Conservation (phyloP, 2,329 filamentous ascomycete species). For the Zasmidium cellare region DNA sequence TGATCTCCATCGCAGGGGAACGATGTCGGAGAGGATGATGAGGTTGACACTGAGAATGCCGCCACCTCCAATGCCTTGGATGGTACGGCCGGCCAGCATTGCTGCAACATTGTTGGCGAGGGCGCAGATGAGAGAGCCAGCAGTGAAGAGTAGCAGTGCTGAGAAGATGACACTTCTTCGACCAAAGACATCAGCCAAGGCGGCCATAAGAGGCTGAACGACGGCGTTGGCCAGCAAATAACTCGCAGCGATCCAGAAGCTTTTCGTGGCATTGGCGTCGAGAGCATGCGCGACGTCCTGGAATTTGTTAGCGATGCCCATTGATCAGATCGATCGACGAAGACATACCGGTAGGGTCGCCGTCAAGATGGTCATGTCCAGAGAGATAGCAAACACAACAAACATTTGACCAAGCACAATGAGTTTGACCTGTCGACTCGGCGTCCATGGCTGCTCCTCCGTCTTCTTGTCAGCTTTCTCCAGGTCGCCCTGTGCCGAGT, state of each 20-base stretch:
- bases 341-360: conserved; percentile 45
- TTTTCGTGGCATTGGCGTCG: conserved; percentile 37
- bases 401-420: conserved; percentile 45
- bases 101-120: conserved; percentile 38
- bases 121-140: conserved; percentile 48
- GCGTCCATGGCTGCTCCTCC: conserved; percentile 34
- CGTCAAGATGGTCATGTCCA: conserved; percentile 52
- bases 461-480: conserved; percentile 4
- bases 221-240: conserved; percentile 49
- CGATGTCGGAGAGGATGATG: conserved; percentile 45
- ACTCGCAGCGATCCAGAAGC: conserved; percentile 53
- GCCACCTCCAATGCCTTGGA: conserved; percentile 51
- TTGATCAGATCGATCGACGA: neutral
- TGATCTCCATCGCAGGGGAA: conserved; percentile 28
- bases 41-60: conserved; percentile 45
- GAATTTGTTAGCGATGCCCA: conserved; percentile 13
- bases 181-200: conserved; percentile 50
- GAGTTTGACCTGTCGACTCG: conserved; percentile 42
- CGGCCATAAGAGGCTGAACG: conserved; percentile 45
- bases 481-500: neutral
- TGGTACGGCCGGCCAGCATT: conserved; percentile 44
- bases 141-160: conserved; percentile 47
- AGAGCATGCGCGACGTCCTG: conserved; percentile 38
- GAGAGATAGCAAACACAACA: conserved; percentile 50
- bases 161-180: conserved; percentile 46